A percentile compares a stretch with the other conserved stretches of the same genome.
phyloP scores from a whole-genome alignment of 2,329 filamentous ascomycete genomes.

The Myriosclerotinia curreyana region DNA sequence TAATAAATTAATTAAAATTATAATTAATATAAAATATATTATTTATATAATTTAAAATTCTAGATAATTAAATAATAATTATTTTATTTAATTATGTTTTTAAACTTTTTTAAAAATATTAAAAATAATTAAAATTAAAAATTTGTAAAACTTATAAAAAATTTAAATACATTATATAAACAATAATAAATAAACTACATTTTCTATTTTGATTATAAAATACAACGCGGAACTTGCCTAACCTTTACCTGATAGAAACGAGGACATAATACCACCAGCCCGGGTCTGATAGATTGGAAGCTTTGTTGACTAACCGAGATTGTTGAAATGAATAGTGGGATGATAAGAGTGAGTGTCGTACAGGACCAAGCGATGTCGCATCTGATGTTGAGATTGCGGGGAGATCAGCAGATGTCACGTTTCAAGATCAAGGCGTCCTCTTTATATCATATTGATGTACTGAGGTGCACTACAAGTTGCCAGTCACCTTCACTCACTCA shows the following conservation, averaged over 20 bases:
- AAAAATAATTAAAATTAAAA: too few relatives aligned
- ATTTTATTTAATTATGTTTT: too few relatives aligned
- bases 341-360: neutral
- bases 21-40: too few relatives aligned
- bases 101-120: too few relatives aligned
- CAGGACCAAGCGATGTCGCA: neutral
- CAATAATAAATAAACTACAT: too few relatives aligned
- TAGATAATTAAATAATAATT: too few relatives aligned
- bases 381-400: neutral
- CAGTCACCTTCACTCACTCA: neutral
- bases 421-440: neutral
- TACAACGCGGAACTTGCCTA: too few relatives aligned
- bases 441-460: neutral
- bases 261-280: neutral
- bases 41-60: too few relatives aligned
- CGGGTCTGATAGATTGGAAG: neutral
- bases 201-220: too few relatives aligned
- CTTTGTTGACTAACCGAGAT: neutral
- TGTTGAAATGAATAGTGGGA: neutral
- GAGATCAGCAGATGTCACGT: slow-evolving; percentile 13
- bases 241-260: neutral
- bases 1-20: too few relatives aligned
- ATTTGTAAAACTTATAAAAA: too few relatives aligned
- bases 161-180: too few relatives aligned
- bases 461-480: neutral